Evolutionary conservation across 352 stramenopile species (phyloP).

Genomic region (Pythium phragmiticola): DNA sequence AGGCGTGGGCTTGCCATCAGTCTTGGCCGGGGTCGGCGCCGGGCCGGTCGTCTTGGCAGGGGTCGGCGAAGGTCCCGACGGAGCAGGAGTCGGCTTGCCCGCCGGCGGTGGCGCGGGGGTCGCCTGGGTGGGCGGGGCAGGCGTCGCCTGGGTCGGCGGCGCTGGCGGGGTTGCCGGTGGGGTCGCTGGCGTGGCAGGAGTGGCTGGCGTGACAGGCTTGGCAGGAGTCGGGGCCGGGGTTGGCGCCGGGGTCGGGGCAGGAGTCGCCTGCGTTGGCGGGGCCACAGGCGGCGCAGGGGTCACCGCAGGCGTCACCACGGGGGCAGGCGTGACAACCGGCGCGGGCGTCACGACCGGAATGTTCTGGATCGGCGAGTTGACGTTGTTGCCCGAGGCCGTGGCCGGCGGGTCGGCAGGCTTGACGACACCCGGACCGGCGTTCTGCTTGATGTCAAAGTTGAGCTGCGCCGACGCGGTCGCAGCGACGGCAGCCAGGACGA

Average conservation of each 20-base stretch:
- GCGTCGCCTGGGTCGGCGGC: slow-evolving; percentile 1
- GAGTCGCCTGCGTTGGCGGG: slow-evolving; percentile 14
- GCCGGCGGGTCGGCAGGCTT: slow-evolving; percentile 5
- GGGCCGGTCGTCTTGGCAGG: neutral
- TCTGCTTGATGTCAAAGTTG: slow-evolving; percentile 21
- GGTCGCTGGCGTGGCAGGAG: neutral
- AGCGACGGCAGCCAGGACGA: slow-evolving; percentile 15
- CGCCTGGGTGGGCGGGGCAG: neutral
- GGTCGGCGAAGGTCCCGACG: neutral
- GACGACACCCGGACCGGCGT: slow-evolving; percentile 17
- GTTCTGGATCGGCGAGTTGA: slow-evolving; percentile 16
- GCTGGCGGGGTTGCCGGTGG: too few species aligned
- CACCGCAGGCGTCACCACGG: slow-evolving; percentile 16
- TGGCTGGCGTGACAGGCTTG: neutral
- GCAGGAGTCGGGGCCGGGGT: slow-evolving; percentile 9
- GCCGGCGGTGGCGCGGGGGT: too few species aligned
- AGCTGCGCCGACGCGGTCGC: slow-evolving; percentile 18
- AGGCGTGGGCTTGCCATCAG: neutral
- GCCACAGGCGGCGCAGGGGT: neutral
- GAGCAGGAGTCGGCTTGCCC: slow-evolving; percentile 8
- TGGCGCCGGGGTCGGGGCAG: slow-evolving; percentile 8
- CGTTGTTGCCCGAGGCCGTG: slow-evolving; percentile 2
- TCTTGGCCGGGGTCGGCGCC: neutral
- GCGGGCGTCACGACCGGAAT: slow-evolving; percentile 15
- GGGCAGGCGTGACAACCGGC: slow-evolving; percentile 8